These are phyloP conservation scores for Phragmites australis DNA, from an alignment of 176 grass and related monocot species.

Conservation along the genomic window DNA sequence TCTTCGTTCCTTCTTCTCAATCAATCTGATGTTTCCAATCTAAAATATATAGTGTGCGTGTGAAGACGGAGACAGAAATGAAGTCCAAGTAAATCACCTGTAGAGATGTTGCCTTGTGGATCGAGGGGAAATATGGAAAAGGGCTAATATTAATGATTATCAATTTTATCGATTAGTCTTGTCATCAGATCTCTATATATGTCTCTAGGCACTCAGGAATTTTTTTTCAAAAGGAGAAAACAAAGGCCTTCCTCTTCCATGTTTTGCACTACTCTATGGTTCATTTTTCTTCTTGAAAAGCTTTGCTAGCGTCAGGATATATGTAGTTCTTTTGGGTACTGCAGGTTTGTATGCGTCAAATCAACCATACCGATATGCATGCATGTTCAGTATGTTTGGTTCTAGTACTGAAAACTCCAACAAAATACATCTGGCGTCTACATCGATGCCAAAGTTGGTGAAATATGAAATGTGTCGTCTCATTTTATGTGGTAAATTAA, in stretches of 20 bases:
- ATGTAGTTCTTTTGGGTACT: not conserved
- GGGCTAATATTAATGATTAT: not conserved
- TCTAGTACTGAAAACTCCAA: not conserved
- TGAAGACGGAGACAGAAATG: not conserved
- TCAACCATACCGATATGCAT: not conserved
- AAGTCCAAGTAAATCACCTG: not conserved
- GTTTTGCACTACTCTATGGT: not conserved
- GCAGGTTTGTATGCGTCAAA: not conserved
- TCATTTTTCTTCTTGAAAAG: not conserved
- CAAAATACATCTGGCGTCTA: not conserved
- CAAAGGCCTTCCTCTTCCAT: not conserved
- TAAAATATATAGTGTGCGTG: not conserved
- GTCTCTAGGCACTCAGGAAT: not conserved
- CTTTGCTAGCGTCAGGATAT: not conserved
- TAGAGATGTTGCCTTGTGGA: not conserved
- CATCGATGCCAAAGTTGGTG: not conserved
- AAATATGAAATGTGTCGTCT: not conserved
- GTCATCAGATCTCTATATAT: not conserved
- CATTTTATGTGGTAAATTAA: slow-evolving; percentile 38
- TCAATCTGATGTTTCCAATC: not conserved
- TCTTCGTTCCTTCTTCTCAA: not conserved
- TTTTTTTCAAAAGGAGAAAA: not conserved
- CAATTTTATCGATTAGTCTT: not conserved
- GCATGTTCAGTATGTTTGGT: not conserved
- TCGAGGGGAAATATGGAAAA: not conserved